A percentile compares a stretch with the other conserved stretches of the same genome.
Conservation (phyloP, 2,329 filamentous ascomycete species). For the Orbilia ellipsospora region DNA sequence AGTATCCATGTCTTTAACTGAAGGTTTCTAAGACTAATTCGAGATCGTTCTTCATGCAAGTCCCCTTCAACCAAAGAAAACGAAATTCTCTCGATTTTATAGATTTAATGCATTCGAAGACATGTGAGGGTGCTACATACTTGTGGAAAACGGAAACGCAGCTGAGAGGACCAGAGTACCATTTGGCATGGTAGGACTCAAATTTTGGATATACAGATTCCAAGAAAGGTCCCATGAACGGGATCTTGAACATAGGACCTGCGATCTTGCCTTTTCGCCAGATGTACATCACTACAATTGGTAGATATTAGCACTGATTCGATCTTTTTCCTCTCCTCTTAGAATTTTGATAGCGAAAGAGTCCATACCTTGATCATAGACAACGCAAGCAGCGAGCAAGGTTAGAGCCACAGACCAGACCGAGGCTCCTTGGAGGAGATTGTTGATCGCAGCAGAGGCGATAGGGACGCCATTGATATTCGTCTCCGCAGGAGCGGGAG, state of each 20-base stretch:
- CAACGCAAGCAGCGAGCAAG: constrained; percentile 75
- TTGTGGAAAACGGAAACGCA: constrained; percentile 99
- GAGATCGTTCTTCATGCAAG: too few species aligned
- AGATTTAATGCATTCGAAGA: background rate
- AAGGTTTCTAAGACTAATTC: background rate
- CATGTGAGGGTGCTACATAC: constrained; percentile 65
- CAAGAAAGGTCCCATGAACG: constrained; percentile 95
- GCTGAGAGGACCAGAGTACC: constrained; percentile 88
- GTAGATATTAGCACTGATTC: constrained; percentile 42
- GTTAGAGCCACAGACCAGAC: constrained; percentile 76
- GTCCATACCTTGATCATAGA: constrained; percentile 85
- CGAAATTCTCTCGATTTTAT: constrained; percentile 8
- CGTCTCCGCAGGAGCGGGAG: constrained; percentile 41
- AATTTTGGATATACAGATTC: constrained; percentile 93
- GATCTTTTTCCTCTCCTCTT: background rate
- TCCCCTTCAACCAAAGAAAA: too few species aligned
- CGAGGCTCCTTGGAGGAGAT: constrained; percentile 69
- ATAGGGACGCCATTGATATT: constrained; percentile 46
- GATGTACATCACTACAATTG: constrained; percentile 75
- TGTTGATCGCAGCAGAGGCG: constrained; percentile 35
- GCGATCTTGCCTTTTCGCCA: constrained; percentile 79
- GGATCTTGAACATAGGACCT: constrained; percentile 79
- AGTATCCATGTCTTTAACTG: constrained; percentile 11
- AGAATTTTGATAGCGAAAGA: background rate
- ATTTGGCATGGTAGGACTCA: constrained; percentile 89